These are phyloP conservation scores for Rhynchosporium secalis DNA, from an alignment of 2,329 filamentous ascomycete species.

Conservation along the genomic window DNA sequence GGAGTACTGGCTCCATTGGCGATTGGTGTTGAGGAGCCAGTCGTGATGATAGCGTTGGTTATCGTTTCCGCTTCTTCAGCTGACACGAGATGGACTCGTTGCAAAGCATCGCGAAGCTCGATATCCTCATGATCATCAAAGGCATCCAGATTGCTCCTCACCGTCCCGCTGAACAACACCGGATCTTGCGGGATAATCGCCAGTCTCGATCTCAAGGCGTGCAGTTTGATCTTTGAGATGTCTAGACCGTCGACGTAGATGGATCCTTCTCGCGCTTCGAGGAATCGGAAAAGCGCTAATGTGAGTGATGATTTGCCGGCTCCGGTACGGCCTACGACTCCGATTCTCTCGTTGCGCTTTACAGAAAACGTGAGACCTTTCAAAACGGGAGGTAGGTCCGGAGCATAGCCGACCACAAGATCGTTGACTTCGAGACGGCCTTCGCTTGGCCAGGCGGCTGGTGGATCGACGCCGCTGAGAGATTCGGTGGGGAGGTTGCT, in stretches of 20 bases:
- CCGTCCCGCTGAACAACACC: constrained; percentile 76
- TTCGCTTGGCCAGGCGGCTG: constrained; percentile 73
- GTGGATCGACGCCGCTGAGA: constrained; percentile 59
- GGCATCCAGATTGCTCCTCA: constrained; percentile 75
- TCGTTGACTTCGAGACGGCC: constrained; percentile 73
- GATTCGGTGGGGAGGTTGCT: constrained; percentile 66
- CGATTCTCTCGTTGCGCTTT: constrained; percentile 66
- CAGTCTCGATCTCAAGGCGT: constrained; percentile 69
- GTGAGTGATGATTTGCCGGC: constrained; percentile 78
- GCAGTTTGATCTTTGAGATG: constrained; percentile 69
- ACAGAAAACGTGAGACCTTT: constrained; percentile 68
- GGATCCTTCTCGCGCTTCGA: constrained; percentile 65
- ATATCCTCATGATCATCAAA: constrained; percentile 69
- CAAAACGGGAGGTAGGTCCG: constrained; percentile 69
- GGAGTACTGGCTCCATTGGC: constrained; percentile 27
- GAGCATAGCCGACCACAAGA: constrained; percentile 70
- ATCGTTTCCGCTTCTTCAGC: constrained; percentile 15
- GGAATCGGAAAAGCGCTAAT: constrained; percentile 74
- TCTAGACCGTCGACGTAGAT: constrained; percentile 74
- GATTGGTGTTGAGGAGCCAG: constrained; percentile 42
- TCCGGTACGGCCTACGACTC: constrained; percentile 77
- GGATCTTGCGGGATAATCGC: constrained; percentile 85
- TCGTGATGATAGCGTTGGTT: constrained; percentile 19
- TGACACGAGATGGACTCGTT: constrained; percentile 62
- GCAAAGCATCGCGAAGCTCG: constrained; percentile 68